Evolutionary conservation across 2,329 filamentous ascomycete genomes (phyloP).

Genomic region (Xylaria sp.): DNA sequence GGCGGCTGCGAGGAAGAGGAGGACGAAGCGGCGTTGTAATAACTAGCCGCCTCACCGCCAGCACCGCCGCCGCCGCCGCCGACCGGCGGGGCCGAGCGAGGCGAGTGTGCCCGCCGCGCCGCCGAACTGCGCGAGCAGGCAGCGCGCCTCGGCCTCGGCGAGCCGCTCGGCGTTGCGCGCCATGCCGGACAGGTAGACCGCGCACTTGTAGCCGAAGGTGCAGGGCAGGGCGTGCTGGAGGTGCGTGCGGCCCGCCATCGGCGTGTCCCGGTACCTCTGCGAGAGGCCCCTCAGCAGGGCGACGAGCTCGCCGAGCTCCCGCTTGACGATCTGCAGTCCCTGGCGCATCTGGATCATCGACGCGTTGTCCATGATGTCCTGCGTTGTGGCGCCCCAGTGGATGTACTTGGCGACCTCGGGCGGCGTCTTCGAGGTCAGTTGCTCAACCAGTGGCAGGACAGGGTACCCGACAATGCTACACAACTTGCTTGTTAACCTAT

Average conservation of each 20-base stretch:
- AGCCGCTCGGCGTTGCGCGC: constrained; percentile 52
- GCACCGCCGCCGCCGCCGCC: constrained; percentile 52
- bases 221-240: constrained; percentile 59
- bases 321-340: constrained; percentile 51
- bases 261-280: constrained; percentile 51
- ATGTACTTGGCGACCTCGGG: constrained; percentile 48
- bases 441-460: constrained; percentile 53
- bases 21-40: no score
- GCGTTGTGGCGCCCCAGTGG: constrained; percentile 62
- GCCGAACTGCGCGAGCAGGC: constrained; percentile 57
- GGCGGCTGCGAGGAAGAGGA: no score
- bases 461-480: constrained; percentile 59
- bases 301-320: constrained; percentile 47
- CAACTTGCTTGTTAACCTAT: no score
- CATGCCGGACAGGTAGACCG: constrained; percentile 55
- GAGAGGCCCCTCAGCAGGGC: constrained; percentile 46
- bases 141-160: constrained; percentile 47
- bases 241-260: constrained; percentile 61
- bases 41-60: constrained; percentile 49
- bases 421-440: constrained; percentile 43
- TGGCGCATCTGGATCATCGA: constrained; percentile 55
- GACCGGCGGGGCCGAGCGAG: constrained; percentile 49
- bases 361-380: constrained; percentile 62
- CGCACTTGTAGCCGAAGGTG: constrained; percentile 62
- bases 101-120: constrained; percentile 59